Evolutionary conservation across 768 basidiomycete genomes (phyloP).

Genomic region (Boletus edulis): DNA sequence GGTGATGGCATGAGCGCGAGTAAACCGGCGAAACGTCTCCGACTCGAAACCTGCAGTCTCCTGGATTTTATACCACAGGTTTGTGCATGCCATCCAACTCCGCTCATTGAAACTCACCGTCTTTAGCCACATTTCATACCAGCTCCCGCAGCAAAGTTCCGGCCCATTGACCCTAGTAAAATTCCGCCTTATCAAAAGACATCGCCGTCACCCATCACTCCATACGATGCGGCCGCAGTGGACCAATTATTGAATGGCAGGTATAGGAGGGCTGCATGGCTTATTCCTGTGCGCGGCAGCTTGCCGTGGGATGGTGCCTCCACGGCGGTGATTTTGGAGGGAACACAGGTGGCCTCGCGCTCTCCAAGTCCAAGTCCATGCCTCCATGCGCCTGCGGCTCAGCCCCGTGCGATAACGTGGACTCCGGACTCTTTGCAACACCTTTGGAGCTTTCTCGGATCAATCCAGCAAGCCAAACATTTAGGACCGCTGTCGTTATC

Average conservation of each 20-base stretch:
- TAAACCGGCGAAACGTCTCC: slow-evolving; percentile 31
- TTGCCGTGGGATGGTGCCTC: slow-evolving; percentile 49
- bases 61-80: slow-evolving; percentile 47
- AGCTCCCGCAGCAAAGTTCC: slow-evolving; percentile 12
- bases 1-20: not conserved
- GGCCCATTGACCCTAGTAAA: slow-evolving; percentile 18
- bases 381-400: slow-evolving; percentile 15
- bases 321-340: slow-evolving; percentile 39
- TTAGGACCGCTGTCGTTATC: slow-evolving; percentile 50
- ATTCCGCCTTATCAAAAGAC: slow-evolving; percentile 35
- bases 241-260: slow-evolving; percentile 24
- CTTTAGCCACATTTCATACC: slow-evolving; percentile 25
- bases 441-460: slow-evolving; percentile 52
- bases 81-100: slow-evolving; percentile 11
- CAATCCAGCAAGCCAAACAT: slow-evolving; percentile 34
- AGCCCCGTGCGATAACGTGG: slow-evolving; percentile 42
- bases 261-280: slow-evolving; percentile 50
- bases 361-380: slow-evolving; percentile 21
- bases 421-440: slow-evolving; percentile 38
- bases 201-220: slow-evolving; percentile 36
- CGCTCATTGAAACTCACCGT: slow-evolving; percentile 10
- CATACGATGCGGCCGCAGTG: slow-evolving; percentile 33
- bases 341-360: slow-evolving; percentile 13
- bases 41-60: slow-evolving; percentile 36
- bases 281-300: slow-evolving; percentile 54